These are phyloP conservation scores for Danielozyma ontarioensis DNA, from an alignment of 805 yeast genomes.

Conservation along the genomic window DNA sequence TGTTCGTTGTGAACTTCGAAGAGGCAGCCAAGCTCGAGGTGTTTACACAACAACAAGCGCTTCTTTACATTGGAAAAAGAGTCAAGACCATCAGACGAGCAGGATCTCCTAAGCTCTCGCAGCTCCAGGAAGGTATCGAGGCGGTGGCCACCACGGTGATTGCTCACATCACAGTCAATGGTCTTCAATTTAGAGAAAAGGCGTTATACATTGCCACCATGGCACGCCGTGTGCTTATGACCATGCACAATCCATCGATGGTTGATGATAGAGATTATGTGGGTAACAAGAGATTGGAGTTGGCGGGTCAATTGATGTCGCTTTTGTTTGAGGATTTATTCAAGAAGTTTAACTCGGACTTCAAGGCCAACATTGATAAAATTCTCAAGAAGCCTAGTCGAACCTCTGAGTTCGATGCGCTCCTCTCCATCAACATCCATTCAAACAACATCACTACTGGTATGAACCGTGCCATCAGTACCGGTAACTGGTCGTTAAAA, in stretches of 20 bases:
- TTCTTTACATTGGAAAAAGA: constrained; percentile 83
- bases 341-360: constrained; percentile 92
- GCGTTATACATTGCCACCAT: constrained; percentile 91
- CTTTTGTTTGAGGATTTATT: constrained; percentile 92
- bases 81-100: constrained; percentile 90
- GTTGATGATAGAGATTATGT: constrained; percentile 99
- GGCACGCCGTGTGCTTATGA: constrained; percentile 95
- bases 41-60: constrained; percentile 89
- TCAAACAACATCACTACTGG: constrained; percentile 93
- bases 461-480: constrained; percentile 90
- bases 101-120: constrained; percentile 72
- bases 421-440: constrained; percentile 82
- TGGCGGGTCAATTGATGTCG: constrained; percentile 97
- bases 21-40: constrained; percentile 84
- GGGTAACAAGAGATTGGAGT: constrained; percentile 93
- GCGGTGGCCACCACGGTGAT: constrained; percentile 94
- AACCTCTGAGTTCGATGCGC: constrained; percentile 92
- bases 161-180: constrained; percentile 86
- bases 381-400: constrained; percentile 90
- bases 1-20: constrained; percentile 89
- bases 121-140: constrained; percentile 91
- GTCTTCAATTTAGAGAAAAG: constrained; percentile 86
- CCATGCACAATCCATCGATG: constrained; percentile 88
- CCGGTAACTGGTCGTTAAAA: constrained; percentile 98
- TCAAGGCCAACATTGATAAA: constrained; percentile 91